Conservation (phyloP, 805 yeast species). For the Saccharomycopsis sp. region DNA sequence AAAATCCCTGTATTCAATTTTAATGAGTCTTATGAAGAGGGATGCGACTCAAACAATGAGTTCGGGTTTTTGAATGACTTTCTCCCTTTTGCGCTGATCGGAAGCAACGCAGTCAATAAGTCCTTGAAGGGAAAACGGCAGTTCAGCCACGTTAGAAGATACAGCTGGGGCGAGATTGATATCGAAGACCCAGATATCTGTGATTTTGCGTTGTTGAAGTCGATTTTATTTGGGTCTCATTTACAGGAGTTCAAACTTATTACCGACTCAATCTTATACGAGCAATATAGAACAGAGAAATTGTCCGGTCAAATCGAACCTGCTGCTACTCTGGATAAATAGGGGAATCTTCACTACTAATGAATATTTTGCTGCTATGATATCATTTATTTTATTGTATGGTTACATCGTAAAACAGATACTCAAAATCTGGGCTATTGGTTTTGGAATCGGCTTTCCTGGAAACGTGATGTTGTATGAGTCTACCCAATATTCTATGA, state of each 20-base stretch:
- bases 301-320: constrained; percentile 33
- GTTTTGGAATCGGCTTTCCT: not conserved
- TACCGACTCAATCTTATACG: constrained; percentile 71
- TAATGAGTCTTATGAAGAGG: constrained; percentile 37
- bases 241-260: constrained; percentile 74
- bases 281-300: constrained; percentile 73
- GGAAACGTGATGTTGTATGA: not conserved
- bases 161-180: constrained; percentile 61
- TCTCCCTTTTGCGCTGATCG: constrained; percentile 60
- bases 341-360: not conserved
- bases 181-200: constrained; percentile 44
- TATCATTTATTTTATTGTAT: not conserved
- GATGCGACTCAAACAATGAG: constrained; percentile 29
- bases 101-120: constrained; percentile 39
- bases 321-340: not conserved
- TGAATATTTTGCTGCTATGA: not conserved
- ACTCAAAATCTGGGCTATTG: not conserved
- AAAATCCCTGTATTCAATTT: constrained; percentile 68
- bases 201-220: constrained; percentile 51
- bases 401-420: not conserved
- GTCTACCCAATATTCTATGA: not conserved
- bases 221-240: constrained; percentile 77
- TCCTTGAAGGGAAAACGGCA: constrained; percentile 29
- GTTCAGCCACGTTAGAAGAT: constrained; percentile 42
- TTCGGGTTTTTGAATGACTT: constrained; percentile 35